phyloP scores from a whole-genome alignment of 352 stramenopile genomes.

The Globisporangium camurandrum region DNA sequence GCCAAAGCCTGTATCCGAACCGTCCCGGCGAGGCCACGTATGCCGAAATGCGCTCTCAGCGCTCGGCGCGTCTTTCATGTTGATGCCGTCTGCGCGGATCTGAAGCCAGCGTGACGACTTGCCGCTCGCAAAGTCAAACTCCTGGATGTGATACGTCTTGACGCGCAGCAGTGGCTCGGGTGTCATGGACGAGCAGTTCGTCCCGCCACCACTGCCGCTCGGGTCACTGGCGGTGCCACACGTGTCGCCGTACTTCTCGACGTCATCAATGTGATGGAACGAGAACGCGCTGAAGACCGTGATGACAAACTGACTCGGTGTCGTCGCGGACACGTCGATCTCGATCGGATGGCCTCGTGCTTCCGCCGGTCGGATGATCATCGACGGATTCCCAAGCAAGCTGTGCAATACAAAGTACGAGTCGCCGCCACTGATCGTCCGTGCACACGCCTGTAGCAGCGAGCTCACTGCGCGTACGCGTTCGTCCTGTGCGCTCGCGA shows the following conservation, averaged over 20 bases:
- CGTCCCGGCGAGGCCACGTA: constrained; percentile 14
- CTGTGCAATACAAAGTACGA: constrained; percentile 78
- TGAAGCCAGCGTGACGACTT: constrained; percentile 63
- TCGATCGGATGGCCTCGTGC: constrained; percentile 62
- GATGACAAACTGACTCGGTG: constrained; percentile 60
- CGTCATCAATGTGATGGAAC: constrained; percentile 73
- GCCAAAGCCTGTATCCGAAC: constrained; percentile 24
- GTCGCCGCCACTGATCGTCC: constrained; percentile 71
- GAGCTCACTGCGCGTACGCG: constrained; percentile 61
- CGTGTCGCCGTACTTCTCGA: constrained; percentile 53
- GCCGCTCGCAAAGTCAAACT: constrained; percentile 67
- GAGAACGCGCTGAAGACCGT: constrained; percentile 72
- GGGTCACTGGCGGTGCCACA: constrained; percentile 16
- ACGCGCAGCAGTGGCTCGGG: constrained; percentile 54
- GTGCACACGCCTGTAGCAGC: constrained; percentile 60
- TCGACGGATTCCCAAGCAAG: constrained; percentile 54
- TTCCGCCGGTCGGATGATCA: constrained; percentile 72
- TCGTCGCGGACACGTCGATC: constrained; percentile 51
- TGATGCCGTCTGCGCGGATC: constrained; percentile 53
- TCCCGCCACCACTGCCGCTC: no score
- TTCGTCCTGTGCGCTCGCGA: constrained; percentile 51
- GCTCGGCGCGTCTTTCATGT: constrained; percentile 37
- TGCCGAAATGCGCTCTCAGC: constrained; percentile 10
- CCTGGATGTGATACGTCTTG: constrained; percentile 67
- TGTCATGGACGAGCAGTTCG: constrained; percentile 31